Percentiles rank a stretch among this genome's conserved stretches.
Evolutionary conservation across 2,329 filamentous ascomycete genomes (phyloP).

Genomic region (Xylariaceae sp.): DNA sequence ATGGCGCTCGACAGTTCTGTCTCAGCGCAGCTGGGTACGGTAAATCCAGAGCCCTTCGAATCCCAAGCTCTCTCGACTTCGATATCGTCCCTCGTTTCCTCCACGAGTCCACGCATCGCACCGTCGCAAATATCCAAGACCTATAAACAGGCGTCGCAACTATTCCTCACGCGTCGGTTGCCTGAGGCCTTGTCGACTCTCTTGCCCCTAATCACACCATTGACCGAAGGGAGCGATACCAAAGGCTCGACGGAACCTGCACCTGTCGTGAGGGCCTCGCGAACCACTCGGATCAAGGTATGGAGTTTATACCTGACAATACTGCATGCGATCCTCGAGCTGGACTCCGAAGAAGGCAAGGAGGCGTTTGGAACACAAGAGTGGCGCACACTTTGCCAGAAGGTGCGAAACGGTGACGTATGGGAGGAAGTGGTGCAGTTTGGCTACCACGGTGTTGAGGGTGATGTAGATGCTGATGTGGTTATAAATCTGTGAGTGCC

Average conservation of each 20-base stretch:
- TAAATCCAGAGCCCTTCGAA: conserved; percentile 43
- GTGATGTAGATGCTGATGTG: conserved; percentile 89
- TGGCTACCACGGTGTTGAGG: conserved; percentile 83
- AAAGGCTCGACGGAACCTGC: conserved; percentile 50
- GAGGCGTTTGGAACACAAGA: conserved; percentile 76
- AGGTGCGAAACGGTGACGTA: conserved; percentile 82
- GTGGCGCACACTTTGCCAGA: conserved; percentile 76
- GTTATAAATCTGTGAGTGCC: conserved; percentile 72
- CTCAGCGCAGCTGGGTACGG: conserved; percentile 42
- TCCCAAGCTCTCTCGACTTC: conserved; percentile 55
- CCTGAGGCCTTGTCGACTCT: conserved; percentile 84
- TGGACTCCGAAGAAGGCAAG: conserved; percentile 87
- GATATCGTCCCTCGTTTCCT: conserved; percentile 62
- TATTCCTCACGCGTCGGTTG: conserved; percentile 89
- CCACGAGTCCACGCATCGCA: conserved; percentile 53
- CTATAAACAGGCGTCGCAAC: conserved; percentile 87
- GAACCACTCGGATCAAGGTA: conserved; percentile 83
- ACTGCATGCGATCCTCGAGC: conserved; percentile 81
- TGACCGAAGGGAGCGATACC: conserved; percentile 39
- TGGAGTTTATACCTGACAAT: conserved; percentile 97
- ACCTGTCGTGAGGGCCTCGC: conserved; percentile 72
- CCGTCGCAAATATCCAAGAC: conserved; percentile 78
- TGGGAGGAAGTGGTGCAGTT: conserved; percentile 89
- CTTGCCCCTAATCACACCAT: conserved; percentile 69
- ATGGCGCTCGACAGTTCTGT: conserved; percentile 42